These are phyloP conservation scores for Exophiala sp. DNA, from an alignment of 2,329 filamentous ascomycete genomes.

Conservation along the genomic window DNA sequence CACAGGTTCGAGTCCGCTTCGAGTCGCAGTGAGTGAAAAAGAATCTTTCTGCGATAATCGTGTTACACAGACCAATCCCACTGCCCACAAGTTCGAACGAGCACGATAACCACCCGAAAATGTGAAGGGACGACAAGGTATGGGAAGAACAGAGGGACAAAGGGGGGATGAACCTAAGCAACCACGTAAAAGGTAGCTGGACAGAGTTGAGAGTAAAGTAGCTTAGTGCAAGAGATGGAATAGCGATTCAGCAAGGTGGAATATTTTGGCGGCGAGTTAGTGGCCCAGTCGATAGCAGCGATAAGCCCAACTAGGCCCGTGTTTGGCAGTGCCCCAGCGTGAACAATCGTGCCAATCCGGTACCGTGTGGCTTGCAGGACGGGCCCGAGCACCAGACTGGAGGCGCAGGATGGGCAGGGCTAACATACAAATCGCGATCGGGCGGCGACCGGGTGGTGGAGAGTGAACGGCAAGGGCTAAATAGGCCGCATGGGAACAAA, in stretches of 20 bases:
- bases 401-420: conserved; percentile 22
- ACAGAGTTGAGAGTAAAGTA: conserved; percentile 7
- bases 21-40: conserved; percentile 6
- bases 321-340: conserved; percentile 23
- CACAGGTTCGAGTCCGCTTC: conserved; percentile 1
- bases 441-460: conserved; percentile 23
- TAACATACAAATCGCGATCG: conserved; percentile 27
- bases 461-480: conserved; percentile 18
- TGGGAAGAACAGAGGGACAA: no score
- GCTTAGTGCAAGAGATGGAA: conserved; percentile 11
- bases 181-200: conserved; percentile 4
- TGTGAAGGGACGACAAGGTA: no score
- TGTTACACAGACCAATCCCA: neutral
- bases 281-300: conserved; percentile 26
- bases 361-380: conserved; percentile 27
- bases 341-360: conserved; percentile 28
- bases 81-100: no score
- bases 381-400: conserved; percentile 23
- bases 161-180: neutral
- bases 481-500: conserved; percentile 15
- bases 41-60: neutral
- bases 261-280: conserved; percentile 28
- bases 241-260: conserved; percentile 20
- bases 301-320: conserved; percentile 24
- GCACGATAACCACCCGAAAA: no score